These are phyloP conservation scores for Solioccasus polychromus DNA, from an alignment of 768 basidiomycete genomes.

Conservation along the genomic window DNA sequence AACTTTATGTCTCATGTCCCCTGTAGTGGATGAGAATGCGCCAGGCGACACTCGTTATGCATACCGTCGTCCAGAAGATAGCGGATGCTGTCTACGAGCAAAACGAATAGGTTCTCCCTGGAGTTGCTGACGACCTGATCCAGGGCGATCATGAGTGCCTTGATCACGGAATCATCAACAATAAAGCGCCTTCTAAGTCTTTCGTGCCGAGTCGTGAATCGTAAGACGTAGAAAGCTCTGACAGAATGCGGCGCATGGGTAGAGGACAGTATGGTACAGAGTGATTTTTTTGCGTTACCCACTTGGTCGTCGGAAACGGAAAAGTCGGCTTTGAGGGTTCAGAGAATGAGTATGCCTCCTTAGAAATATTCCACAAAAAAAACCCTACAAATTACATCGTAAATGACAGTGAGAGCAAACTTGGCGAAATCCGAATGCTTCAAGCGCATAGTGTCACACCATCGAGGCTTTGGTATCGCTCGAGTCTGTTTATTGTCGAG, in stretches of 20 bases:
- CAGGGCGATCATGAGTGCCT: neutral
- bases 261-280: neutral
- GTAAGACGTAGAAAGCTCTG: neutral
- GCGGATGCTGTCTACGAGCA: constrained; percentile 1
- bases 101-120: neutral
- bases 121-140: neutral
- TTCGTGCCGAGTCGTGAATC: neutral
- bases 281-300: neutral
- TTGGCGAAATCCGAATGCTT: neutral
- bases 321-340: neutral
- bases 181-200: neutral
- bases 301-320: neutral
- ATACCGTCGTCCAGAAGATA: neutral
- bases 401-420: constrained; percentile 1
- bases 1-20: neutral
- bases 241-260: neutral
- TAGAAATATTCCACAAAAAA: neutral
- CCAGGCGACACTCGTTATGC: neutral
- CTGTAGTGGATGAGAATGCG: neutral
- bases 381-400: neutral
- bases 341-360: neutral
- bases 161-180: neutral
- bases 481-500: neutral
- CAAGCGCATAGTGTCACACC: neutral
- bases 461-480: neutral